Base-by-base conservation (phyloP, 345 rosid genomes). In the Citrus unshiu region DNA sequence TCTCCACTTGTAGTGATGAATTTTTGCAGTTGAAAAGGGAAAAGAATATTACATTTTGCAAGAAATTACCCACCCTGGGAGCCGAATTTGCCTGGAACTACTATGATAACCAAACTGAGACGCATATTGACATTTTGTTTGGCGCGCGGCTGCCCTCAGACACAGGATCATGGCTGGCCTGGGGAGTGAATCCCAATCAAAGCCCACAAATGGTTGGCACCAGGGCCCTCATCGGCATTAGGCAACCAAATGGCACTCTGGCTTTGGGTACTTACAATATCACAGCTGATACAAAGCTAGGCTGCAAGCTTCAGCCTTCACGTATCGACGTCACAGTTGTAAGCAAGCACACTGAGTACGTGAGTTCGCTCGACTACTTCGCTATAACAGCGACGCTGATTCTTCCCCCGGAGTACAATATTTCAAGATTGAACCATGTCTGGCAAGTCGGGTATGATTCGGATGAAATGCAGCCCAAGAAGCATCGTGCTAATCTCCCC, bases 121-220 rank as follows among this genome's bases (percentile, higher is more conserved):
- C 54, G 2, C 59, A 19, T 51, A 34, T 89, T 13, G 80, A 85
- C 0, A 66, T 90, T 10, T 19, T 86, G 34, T 72, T 89, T 21
- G 90, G 89, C 59, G 69, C 66, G 0, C 77, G 37, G 67, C 49
- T 62, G 3, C 14, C 65, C 3, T 32, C 65, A 1, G 84, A 70
- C 5, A 24, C n/a, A 10, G 82, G 82, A 0, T 46, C 51, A 25
- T 90, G 94, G 94, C 70, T 90, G 6, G 94, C 89, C 6, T 90
- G 94, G 94, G 91, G 94, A 0, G 83, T 90, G 29, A 90, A 90
- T 70, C 94, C 94, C 0, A 5, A 22, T 2, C 9, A 54, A 7
- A 7, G 7, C 40, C 87, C 89, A 0, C 74, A 75, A 25, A 89
- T 90, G 94, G 84, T 87, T 5, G 92, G 94, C 10, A 90, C 94